Base-by-base conservation (phyloP, 352 stramenopile genomes). In the Globisporangium viniferum region DNA sequence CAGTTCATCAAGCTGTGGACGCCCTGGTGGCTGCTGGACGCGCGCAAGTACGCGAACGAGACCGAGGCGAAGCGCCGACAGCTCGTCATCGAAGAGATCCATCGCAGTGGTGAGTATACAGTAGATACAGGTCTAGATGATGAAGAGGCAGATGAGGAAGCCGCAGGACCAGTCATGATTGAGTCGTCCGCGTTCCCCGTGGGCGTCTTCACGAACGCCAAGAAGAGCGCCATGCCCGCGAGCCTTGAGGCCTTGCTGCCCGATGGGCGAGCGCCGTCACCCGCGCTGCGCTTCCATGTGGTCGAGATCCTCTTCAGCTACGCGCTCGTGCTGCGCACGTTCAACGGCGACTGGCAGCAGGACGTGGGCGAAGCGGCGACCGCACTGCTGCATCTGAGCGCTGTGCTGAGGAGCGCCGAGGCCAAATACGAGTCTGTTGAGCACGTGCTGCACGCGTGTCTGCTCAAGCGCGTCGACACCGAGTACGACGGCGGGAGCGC, bases 311-410 rank as follows among this genome's bases (percentile, higher is more conserved):
- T 93, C 6, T 91, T 90, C 48, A 77, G 82, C 2, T 95, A 95
- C 64, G 77, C 78, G 14, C 62, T 88, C n/a, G 75, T 90, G 7
- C 70, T 95, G 73, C 81, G 87, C 12, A 74, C 59, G 46, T 95
- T 90, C 73, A 95, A 95, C 27, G 87, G 87, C 22, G 87, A 95
- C 66, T 93, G 86, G 74, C 58, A 56, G 12, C 76, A 91, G 73
- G 86, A 91, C 66, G 63, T 73, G 10, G 57, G 65, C 49, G 82
- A 92, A 22, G 87, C 85, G 0, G 69, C 76, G 20, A 53, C 79
- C 3, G 62, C 73, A 48, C 54, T 92, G 24, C 66, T 93, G 55
- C 73, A 86, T 49, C 36, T 82, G 7, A 83, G 78, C 33, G 51
- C 64, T 29, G 86, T 93, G 27, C 72, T 93, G 18, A 73, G 73